Base-by-base conservation (phyloP, 345 rosid genomes). In the Rhodamnia argentea region DNA sequence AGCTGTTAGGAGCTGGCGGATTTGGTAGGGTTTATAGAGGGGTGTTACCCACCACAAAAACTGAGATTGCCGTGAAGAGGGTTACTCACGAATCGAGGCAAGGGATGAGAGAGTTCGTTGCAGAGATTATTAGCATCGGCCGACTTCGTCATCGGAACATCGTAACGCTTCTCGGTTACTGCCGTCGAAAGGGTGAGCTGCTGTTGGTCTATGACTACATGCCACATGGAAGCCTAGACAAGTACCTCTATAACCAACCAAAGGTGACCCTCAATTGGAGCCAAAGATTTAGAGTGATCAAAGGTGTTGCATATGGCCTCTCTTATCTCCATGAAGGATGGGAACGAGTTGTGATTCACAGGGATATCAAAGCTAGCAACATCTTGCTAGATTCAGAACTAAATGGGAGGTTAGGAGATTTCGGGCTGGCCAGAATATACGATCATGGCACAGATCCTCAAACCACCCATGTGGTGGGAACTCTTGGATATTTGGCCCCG, bases 31-130 rank as follows among this genome's bases (percentile, higher is more conserved):
- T 26, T 58, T 58, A 58, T 58, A 58, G 27, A 26, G 62, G 62
- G 62, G 15, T 58, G 10, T 58, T 26, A 26, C 29, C 29, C 62
- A 58, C 29, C 29, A 4, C 62, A 11, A 58, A 24, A 26, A 58
- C 14, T 58, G 62, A 58, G 62, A 11, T 58, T 11, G 62, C 15
- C 5, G 62, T 58, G 62, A 58, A 58, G 27, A 58, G 90, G 87
- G 88, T 96, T 51, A 93, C 94, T 1, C 97, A 96, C 52, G 92
- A 93, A 58, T 91, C 97, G 0, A 89, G 91, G 75, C 96, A 94
- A 83, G 98, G 96, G 15, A 92, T 94, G 89, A 90, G 87, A 57
- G 95, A 91, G 86, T 90, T 92, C 0, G 89, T 92, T 42, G 85
- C 93, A 13, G 92, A 93, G 87, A 92, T 93, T 22, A 90, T 88